Evolutionary conservation across 1,139 yeast genomes (phyloP).

Genomic region (Yamadazyma taylorii): DNA sequence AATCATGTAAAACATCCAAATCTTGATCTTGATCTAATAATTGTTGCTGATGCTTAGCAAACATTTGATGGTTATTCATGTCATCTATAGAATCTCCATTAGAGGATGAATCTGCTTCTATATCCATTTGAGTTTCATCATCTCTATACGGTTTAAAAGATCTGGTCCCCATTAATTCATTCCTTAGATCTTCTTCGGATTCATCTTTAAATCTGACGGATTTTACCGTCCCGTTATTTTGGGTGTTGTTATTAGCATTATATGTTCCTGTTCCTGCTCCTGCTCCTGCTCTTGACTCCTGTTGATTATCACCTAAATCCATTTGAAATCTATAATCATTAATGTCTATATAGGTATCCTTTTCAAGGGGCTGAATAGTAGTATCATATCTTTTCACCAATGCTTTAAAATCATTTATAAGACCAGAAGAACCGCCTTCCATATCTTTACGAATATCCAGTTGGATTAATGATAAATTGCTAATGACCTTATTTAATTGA

Average conservation of each 20-base stretch:
- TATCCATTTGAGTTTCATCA: no score
- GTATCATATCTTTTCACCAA: slow-evolving; percentile 23
- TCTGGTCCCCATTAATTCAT: slow-evolving; percentile 20
- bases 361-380: slow-evolving; percentile 20
- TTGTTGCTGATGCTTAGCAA: slow-evolving; percentile 69
- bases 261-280: slow-evolving; percentile 8
- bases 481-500: slow-evolving; percentile 36
- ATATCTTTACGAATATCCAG: slow-evolving; percentile 32
- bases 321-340: slow-evolving; percentile 40
- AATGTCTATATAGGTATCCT: slow-evolving; percentile 33
- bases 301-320: no score
- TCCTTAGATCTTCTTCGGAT: slow-evolving; percentile 15
- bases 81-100: slow-evolving; percentile 19
- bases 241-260: no score
- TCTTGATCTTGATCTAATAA: slow-evolving; percentile 63
- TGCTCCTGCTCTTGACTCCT: slow-evolving; percentile 2
- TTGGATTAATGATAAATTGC: slow-evolving; percentile 30
- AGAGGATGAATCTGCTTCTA: no score
- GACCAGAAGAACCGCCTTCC: slow-evolving; percentile 9
- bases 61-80: slow-evolving; percentile 51
- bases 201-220: slow-evolving; percentile 56
- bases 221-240: slow-evolving; percentile 26
- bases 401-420: slow-evolving; percentile 17
- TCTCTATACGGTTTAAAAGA: slow-evolving; percentile 45
- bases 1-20: slow-evolving; percentile 55